Conservation (phyloP, 2,329 filamentous ascomycete genomes). For the Triangularia setosa region DNA sequence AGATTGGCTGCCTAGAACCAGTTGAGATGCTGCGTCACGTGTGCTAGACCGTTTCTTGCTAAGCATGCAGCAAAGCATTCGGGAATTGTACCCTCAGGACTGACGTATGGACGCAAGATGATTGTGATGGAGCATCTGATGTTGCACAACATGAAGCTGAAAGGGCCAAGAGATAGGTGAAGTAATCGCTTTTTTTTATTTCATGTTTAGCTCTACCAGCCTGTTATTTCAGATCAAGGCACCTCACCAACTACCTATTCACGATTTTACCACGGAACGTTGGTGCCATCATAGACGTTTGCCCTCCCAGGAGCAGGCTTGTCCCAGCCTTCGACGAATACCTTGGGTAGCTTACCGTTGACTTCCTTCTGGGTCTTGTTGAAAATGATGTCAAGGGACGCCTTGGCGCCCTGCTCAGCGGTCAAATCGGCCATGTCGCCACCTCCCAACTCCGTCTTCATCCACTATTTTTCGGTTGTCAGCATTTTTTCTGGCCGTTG, state of each 20-base stretch:
- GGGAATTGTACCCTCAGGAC: too few relatives aligned
- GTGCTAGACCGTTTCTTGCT: too few relatives aligned
- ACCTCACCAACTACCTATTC: too few relatives aligned
- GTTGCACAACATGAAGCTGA: too few relatives aligned
- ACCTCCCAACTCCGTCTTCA: conserved; percentile 15
- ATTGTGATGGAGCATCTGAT: too few relatives aligned
- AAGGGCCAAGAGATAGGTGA: too few relatives aligned
- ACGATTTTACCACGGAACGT: neutral
- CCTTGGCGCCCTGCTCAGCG: conserved; percentile 11
- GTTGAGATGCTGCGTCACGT: too few relatives aligned
- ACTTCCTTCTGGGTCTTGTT: conserved; percentile 3
- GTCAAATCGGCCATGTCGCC: conserved; percentile 13
- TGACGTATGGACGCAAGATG: too few relatives aligned
- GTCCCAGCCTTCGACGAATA: conserved; percentile 7
- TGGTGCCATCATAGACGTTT: neutral
- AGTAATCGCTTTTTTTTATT: neutral
- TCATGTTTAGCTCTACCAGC: neutral
- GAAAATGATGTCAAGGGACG: conserved; percentile 13
- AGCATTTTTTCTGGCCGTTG: neutral
- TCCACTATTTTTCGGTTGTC: neutral
- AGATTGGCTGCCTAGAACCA: too few relatives aligned
- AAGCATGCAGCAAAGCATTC: too few relatives aligned
- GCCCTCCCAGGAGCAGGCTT: neutral
- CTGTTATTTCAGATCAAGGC: neutral
- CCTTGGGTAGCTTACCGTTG: conserved; percentile 8